A percentile compares a stretch with the other conserved stretches of the same genome.
These are phyloP conservation scores for Wickerhamomyces rabaulensis DNA, from an alignment of 805 yeast species.

Conservation along the genomic window DNA sequence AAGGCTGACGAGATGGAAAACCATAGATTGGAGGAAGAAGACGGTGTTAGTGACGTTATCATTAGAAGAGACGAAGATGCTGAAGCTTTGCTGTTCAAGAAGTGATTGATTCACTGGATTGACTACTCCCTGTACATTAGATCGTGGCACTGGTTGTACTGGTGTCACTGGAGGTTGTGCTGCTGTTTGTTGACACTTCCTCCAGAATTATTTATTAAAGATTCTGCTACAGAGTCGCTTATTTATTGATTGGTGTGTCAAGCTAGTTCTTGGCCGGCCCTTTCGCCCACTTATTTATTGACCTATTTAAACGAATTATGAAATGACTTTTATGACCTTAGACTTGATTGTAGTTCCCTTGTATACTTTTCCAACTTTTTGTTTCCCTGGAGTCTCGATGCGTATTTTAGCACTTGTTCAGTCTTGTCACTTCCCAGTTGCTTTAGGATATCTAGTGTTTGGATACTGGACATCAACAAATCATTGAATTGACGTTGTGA, in stretches of 20 bases:
- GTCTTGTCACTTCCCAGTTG: not conserved
- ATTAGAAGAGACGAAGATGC: constrained; percentile 7
- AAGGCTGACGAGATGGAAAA: constrained; percentile 6
- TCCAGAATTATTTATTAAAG: not conserved
- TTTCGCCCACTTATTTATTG: not conserved
- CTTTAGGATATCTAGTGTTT: constrained; percentile 1
- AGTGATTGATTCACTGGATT: not conserved
- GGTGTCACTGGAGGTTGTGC: not conserved
- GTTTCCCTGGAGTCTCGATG: not conserved
- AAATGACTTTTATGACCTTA: not conserved
- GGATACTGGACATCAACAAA: not conserved
- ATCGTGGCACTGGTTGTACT: not conserved
- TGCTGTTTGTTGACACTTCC: not conserved
- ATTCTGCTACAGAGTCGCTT: not conserved
- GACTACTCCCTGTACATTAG: not conserved
- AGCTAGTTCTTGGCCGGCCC: not conserved
- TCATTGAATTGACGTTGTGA: constrained; percentile 6
- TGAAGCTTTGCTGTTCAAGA: constrained; percentile 6
- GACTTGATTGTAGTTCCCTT: constrained; percentile 1
- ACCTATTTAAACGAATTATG: not conserved
- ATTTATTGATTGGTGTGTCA: not conserved
- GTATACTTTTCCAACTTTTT: not conserved
- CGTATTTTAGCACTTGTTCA: not conserved
- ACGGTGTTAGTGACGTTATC: not conserved
- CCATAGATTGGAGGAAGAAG: not conserved